These are phyloP conservation scores for Serendipita sp. DNA, from an alignment of 768 basidiomycete species.

Conservation along the genomic window DNA sequence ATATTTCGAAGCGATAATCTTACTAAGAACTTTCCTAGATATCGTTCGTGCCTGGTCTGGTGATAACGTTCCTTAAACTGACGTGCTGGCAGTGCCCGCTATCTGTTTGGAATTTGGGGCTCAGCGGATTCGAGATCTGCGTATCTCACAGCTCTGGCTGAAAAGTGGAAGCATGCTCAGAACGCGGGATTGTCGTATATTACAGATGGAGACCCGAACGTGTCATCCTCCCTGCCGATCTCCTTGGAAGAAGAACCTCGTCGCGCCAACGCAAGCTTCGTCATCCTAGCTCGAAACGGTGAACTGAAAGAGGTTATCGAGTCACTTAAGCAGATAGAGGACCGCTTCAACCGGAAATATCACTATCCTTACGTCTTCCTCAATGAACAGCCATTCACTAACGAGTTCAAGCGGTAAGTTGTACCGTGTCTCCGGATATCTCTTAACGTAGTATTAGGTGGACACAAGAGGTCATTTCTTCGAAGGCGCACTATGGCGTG, in stretches of 20 bases:
- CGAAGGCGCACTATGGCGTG: constrained; percentile 43
- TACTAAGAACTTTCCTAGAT: neutral
- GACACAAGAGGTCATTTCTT: constrained; percentile 29
- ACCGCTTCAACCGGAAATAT: constrained; percentile 43
- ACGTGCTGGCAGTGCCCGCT: neutral
- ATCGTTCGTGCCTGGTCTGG: neutral
- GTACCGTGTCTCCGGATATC: neutral
- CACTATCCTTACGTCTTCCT: constrained; percentile 70
- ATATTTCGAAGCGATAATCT: neutral
- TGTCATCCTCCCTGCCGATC: too few relatives aligned
- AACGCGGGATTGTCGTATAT: neutral
- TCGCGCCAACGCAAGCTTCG: constrained; percentile 62
- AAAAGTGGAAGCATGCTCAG: neutral
- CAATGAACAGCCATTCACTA: constrained; percentile 63
- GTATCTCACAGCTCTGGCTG: neutral
- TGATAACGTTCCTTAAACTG: neutral
- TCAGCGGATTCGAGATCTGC: neutral
- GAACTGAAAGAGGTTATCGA: constrained; percentile 44
- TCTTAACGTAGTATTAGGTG: constrained; percentile 15
- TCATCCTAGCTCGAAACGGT: constrained; percentile 49
- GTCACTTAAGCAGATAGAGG: constrained; percentile 56
- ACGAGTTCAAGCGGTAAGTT: constrained; percentile 50
- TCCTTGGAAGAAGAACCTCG: too few relatives aligned
- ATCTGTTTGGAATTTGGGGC: neutral
- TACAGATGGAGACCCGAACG: too few relatives aligned